These are phyloP conservation scores for Bipolaris gigantea DNA, from an alignment of 2,329 filamentous ascomycete species.

Conservation along the genomic window DNA sequence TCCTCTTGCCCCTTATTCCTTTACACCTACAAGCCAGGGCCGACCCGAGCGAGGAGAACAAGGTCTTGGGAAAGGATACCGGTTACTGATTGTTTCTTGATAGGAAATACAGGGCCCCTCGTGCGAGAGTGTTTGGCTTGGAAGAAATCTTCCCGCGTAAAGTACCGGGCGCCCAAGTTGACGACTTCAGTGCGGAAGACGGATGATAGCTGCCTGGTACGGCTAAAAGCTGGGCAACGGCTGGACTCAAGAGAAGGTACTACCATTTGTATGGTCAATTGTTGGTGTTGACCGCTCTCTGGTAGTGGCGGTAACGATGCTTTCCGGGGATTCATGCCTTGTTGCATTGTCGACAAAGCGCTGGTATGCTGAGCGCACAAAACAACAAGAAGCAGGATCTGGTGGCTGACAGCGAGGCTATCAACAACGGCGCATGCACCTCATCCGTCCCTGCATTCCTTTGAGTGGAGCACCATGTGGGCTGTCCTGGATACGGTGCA, in stretches of 20 bases:
- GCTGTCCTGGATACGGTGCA: constrained; percentile 19
- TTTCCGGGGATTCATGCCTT: no score
- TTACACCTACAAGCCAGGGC: neutral
- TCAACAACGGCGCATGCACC: constrained; percentile 12
- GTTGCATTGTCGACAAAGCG: neutral
- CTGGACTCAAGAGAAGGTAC: constrained; percentile 18
- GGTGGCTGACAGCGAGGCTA: constrained; percentile 10
- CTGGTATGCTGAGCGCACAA: neutral
- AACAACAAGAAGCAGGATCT: neutral
- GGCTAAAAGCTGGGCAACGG: constrained; percentile 16
- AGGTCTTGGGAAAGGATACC: neutral
- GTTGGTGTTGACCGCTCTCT: neutral
- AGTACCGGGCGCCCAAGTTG: neutral
- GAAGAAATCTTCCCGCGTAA: neutral
- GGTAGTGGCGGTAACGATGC: neutral
- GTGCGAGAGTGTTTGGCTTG: no score
- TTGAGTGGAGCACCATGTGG: constrained; percentile 6
- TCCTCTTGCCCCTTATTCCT: neutral
- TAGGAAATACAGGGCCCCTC: neutral
- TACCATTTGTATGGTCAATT: constrained; percentile 22
- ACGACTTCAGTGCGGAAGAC: neutral
- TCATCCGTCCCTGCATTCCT: constrained; percentile 12
- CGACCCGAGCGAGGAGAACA: neutral
- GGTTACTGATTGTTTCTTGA: neutral
- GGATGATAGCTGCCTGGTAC: neutral